These are phyloP conservation scores for Suhomyces prunicola DNA, from an alignment of 805 yeast genomes.

Conservation along the genomic window DNA sequence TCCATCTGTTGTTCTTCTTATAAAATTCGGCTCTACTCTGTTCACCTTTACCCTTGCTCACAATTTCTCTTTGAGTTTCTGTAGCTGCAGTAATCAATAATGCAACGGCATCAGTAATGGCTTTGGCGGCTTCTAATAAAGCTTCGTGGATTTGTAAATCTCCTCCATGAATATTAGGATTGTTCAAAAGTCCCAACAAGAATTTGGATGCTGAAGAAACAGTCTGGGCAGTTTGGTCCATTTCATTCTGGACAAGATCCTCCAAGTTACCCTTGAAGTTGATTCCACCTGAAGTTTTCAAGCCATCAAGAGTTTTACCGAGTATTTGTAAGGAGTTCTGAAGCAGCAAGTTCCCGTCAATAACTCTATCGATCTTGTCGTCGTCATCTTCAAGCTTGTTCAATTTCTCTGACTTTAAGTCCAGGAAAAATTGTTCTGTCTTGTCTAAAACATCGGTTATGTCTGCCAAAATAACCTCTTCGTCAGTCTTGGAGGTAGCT, in stretches of 20 bases:
- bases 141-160: conserved; percentile 74
- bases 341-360: conserved; percentile 69
- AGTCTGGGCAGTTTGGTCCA: conserved; percentile 68
- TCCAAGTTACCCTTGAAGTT: conserved; percentile 53
- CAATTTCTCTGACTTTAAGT: conserved; percentile 53
- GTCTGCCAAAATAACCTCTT: conserved; percentile 45
- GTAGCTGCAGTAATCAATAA: conserved; percentile 71
- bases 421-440: conserved; percentile 59
- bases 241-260: conserved; percentile 68
- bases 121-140: conserved; percentile 71
- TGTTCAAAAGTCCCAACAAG: conserved; percentile 50
- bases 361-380: conserved; percentile 72
- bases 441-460: conserved; percentile 56
- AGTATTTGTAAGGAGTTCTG: conserved; percentile 68
- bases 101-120: conserved; percentile 75
- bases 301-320: conserved; percentile 51
- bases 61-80: conserved; percentile 79
- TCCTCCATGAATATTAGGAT: conserved; percentile 51
- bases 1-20: conserved; percentile 87
- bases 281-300: conserved; percentile 35
- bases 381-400: conserved; percentile 51
- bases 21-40: conserved; percentile 71
- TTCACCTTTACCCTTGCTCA: conserved; percentile 62
- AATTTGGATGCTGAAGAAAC: conserved; percentile 64
- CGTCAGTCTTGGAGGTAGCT: conserved; percentile 50